phyloP scores from a whole-genome alignment of 495 filamentous ascomycete genomes.

The Aspergillus sclerotiicarbonarius region DNA sequence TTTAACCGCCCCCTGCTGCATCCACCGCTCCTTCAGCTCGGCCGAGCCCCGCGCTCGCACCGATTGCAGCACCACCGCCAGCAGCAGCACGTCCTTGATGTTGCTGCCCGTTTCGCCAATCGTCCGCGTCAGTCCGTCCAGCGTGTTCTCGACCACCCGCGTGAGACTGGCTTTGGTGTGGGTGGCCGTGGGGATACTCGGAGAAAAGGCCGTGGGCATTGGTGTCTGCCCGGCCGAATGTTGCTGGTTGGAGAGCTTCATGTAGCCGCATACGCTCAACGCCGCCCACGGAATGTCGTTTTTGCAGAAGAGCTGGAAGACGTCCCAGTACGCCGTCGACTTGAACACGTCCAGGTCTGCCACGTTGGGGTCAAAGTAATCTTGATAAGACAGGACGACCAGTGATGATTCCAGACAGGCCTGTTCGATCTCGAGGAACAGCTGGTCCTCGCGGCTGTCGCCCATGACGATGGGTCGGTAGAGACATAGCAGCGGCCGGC shows the following conservation, averaged over 20 bases:
- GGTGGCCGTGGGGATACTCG: not conserved
- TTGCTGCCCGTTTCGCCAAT: conserved; percentile 22
- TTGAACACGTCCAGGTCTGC: conserved; percentile 17
- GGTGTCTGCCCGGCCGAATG: not conserved
- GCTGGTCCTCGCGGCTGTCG: not conserved
- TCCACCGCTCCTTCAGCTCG: conserved; percentile 14
- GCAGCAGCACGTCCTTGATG: conserved; percentile 29
- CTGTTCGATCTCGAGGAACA: conserved; percentile 15
- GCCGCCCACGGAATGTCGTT: conserved; percentile 26
- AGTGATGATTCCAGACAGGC: conserved; percentile 23
- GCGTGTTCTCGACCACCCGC: conserved; percentile 22
- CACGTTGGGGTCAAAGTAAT: conserved; percentile 26
- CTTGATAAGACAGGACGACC: conserved; percentile 25
- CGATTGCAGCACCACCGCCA: conserved; percentile 25
- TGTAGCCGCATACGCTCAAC: conserved; percentile 25
- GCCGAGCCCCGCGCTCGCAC: conserved; percentile 20
- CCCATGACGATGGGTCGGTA: conserved; percentile 16
- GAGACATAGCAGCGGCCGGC: conserved; percentile 26
- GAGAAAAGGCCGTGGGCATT: not conserved
- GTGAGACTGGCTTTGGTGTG: conserved; percentile 23
- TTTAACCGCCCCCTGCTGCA: conserved; percentile 19
- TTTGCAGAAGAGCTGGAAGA: conserved; percentile 25
- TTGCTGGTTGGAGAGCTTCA: conserved; percentile 12
- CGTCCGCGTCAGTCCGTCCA: conserved; percentile 23
- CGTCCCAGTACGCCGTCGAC: conserved; percentile 22